Conservation (phyloP, 2,329 filamentous ascomycete genomes). For the Pseudogymnoascus sp. region DNA sequence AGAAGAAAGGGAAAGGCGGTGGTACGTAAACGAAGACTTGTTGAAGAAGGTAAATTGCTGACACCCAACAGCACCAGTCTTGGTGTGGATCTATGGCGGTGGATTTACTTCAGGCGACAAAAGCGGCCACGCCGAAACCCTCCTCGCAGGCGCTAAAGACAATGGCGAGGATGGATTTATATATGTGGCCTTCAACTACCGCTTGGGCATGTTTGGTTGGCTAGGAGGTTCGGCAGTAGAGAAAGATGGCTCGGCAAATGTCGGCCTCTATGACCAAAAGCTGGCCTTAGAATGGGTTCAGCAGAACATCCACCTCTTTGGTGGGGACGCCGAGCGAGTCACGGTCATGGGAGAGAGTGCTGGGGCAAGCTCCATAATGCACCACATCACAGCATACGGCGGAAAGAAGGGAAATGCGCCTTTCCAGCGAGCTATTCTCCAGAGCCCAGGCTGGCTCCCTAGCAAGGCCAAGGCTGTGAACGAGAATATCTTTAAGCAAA, state of each 20-base stretch:
- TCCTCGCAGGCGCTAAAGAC: conserved; percentile 27
- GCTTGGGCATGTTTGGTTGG: conserved; percentile 29
- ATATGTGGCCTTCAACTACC: conserved; percentile 30
- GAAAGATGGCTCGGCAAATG: conserved; percentile 38
- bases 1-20: not conserved
- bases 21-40: not conserved
- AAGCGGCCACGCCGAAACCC: conserved; percentile 31
- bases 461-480: conserved; percentile 9
- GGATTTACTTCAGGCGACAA: conserved; percentile 38
- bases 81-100: conserved; percentile 45
- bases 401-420: conserved; percentile 32
- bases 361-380: conserved; percentile 41
- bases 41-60: not conserved
- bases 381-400: conserved; percentile 40
- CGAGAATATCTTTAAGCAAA: conserved; percentile 6
- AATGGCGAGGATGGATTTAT: conserved; percentile 30
- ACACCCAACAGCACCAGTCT: conserved; percentile 30
- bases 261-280: conserved; percentile 44
- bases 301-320: conserved; percentile 44
- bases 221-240: conserved; percentile 35
- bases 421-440: conserved; percentile 29
- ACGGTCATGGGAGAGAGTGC: conserved; percentile 45
- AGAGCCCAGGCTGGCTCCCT: conserved; percentile 14
- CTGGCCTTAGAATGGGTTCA: conserved; percentile 51
- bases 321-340: conserved; percentile 42